These are phyloP conservation scores for Pugionium cornutum DNA, from an alignment of 345 rosid genomes.

Conservation along the genomic window DNA sequence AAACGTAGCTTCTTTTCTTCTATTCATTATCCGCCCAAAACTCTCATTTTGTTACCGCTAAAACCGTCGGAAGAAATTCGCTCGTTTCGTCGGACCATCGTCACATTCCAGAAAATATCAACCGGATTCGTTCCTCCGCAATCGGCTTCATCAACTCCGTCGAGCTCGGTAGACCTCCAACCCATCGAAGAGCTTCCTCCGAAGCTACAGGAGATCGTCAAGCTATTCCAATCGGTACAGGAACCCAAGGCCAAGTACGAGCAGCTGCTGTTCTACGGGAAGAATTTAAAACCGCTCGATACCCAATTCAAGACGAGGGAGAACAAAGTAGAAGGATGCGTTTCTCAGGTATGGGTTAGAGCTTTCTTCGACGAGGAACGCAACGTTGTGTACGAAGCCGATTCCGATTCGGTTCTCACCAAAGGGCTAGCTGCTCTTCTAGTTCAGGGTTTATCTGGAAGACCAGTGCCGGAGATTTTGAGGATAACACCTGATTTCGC, in stretches of 20 bases:
- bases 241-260: slow-evolving; percentile 77
- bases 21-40: slow-evolving; percentile 35
- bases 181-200: slow-evolving; percentile 84
- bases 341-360: slow-evolving; percentile 95
- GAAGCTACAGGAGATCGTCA: slow-evolving; percentile 76
- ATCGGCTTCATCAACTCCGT: slow-evolving; percentile 43
- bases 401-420: slow-evolving; percentile 81
- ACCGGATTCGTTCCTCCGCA: slow-evolving; percentile 18
- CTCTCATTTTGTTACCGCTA: slow-evolving; percentile 31
- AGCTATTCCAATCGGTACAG: slow-evolving; percentile 77
- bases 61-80: neutral
- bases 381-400: slow-evolving; percentile 85
- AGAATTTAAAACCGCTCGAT: slow-evolving; percentile 70
- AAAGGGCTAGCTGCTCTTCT: slow-evolving; percentile 93
- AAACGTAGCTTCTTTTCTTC: slow-evolving; percentile 7
- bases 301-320: slow-evolving; percentile 66
- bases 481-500: slow-evolving; percentile 78
- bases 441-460: slow-evolving; percentile 78
- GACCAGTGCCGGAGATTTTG: slow-evolving; percentile 68
- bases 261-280: slow-evolving; percentile 83
- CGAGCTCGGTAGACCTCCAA: slow-evolving; percentile 54
- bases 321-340: slow-evolving; percentile 93
- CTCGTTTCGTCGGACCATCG: slow-evolving; percentile 42
- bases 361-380: slow-evolving; percentile 62
- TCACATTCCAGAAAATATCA: slow-evolving; percentile 49